Evolutionary conservation across 2,329 filamentous ascomycete species (phyloP).

Genomic region (Fusarium ramigenum): DNA sequence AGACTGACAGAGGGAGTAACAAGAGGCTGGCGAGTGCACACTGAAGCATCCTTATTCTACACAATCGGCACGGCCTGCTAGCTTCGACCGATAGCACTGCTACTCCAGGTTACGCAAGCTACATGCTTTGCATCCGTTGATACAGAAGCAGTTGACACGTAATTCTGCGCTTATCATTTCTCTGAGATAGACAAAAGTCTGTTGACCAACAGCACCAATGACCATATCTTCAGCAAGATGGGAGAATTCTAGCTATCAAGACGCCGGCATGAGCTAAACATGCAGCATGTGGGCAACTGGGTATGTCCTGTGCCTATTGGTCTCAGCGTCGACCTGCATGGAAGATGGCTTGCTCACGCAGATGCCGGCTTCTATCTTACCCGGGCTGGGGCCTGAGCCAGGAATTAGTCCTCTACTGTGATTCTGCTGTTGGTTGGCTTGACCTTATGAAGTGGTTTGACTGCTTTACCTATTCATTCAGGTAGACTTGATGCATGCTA

Average conservation of each 20-base stretch:
- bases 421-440: background rate
- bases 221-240: background rate
- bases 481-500: background rate
- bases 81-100: background rate
- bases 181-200: background rate
- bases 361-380: too few species aligned
- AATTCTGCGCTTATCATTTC: background rate
- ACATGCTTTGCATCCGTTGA: background rate
- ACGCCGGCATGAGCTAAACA: background rate
- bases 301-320: background rate
- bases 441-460: fast-evolving
- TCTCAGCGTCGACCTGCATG: background rate
- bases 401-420: background rate
- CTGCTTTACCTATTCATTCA: too few species aligned
- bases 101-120: background rate
- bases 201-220: background rate
- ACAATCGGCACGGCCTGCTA: fast-evolving
- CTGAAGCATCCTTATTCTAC: fast-evolving
- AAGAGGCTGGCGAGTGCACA: background rate
- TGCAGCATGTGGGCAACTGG: background rate
- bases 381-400: background rate
- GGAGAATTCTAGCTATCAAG: too few species aligned
- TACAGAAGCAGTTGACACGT: fast-evolving
- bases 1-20: background rate
- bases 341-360: background rate